These are phyloP conservation scores for Lenzites betulinus DNA, from an alignment of 768 basidiomycete species.

Conservation along the genomic window DNA sequence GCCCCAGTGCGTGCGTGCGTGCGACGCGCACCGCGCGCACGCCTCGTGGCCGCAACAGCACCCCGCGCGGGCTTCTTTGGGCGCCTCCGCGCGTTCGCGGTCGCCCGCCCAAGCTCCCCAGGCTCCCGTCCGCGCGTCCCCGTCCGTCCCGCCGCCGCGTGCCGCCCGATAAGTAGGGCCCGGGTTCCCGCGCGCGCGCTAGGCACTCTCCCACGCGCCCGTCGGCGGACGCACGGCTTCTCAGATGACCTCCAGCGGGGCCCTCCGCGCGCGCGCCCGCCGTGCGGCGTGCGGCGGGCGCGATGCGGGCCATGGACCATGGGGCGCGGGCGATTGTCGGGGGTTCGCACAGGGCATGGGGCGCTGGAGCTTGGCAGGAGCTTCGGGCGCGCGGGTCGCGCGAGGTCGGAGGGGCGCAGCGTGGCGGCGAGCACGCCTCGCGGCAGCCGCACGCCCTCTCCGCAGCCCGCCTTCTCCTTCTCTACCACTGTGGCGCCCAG, in stretches of 20 bases:
- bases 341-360: constrained; percentile 10
- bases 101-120: not conserved
- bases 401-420: not conserved
- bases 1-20: too few relatives aligned
- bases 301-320: too few relatives aligned
- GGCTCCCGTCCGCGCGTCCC: too few relatives aligned
- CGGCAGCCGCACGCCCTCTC: not conserved
- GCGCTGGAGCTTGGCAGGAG: constrained; percentile 7
- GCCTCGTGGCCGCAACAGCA: constrained; percentile 4
- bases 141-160: too few relatives aligned
- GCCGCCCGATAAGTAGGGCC: constrained; percentile 2
- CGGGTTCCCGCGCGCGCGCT: constrained; percentile 16
- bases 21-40: constrained; percentile 1
- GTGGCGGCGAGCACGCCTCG: constrained; percentile 4
- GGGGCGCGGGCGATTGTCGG: too few relatives aligned
- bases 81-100: not conserved
- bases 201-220: constrained; percentile 6
- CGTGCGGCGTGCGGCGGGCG: too few relatives aligned
- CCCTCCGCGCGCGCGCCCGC: not conserved
- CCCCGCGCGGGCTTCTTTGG: not conserved
- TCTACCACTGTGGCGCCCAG: too few relatives aligned
- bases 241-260: constrained; percentile 15
- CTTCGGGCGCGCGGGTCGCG: not conserved
- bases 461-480: too few relatives aligned
- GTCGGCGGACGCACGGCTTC: not conserved